Percentiles rank a stretch among this genome's conserved stretches.
These are phyloP conservation scores for Neurospora intermedia DNA, from an alignment of 495 filamentous ascomycete species.

Conservation along the genomic window DNA sequence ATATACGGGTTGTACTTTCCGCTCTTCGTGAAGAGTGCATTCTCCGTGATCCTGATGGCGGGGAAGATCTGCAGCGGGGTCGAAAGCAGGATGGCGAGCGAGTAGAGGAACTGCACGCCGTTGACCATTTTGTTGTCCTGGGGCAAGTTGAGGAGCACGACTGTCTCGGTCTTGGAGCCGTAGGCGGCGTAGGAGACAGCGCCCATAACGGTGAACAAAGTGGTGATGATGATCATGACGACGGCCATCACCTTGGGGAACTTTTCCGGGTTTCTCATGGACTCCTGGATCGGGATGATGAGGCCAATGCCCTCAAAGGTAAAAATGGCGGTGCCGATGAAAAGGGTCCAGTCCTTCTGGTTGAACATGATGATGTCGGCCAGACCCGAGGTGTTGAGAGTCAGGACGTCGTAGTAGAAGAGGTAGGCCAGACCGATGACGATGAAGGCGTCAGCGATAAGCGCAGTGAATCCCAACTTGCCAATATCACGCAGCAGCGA, in stretches of 20 bases:
- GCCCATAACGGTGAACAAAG: slow-evolving; percentile 84
- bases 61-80: slow-evolving; percentile 96
- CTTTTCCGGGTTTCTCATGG: slow-evolving; percentile 79
- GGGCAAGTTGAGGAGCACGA: slow-evolving; percentile 89
- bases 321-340: slow-evolving; percentile 97
- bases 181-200: slow-evolving; percentile 93
- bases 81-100: slow-evolving; percentile 81
- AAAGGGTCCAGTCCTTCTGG: slow-evolving; percentile 78
- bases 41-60: slow-evolving; percentile 72
- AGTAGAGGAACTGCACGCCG: slow-evolving; percentile 89
- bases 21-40: slow-evolving; percentile 55
- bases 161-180: slow-evolving; percentile 87
- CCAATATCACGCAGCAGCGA: slow-evolving; percentile 91
- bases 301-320: slow-evolving; percentile 96
- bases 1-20: slow-evolving; percentile 93
- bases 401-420: slow-evolving; percentile 88
- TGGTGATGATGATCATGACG: slow-evolving; percentile 89
- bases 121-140: slow-evolving; percentile 96
- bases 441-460: slow-evolving; percentile 91
- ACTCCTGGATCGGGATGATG: slow-evolving; percentile 98
- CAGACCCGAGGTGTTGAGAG: slow-evolving; percentile 66
- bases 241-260: slow-evolving; percentile 76
- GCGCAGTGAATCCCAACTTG: slow-evolving; percentile 81
- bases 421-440: slow-evolving; percentile 84
- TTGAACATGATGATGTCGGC: slow-evolving; percentile 85